phyloP scores from a whole-genome alignment of 2,329 filamentous ascomycete species.

The Aureobasidium leucospermi region DNA sequence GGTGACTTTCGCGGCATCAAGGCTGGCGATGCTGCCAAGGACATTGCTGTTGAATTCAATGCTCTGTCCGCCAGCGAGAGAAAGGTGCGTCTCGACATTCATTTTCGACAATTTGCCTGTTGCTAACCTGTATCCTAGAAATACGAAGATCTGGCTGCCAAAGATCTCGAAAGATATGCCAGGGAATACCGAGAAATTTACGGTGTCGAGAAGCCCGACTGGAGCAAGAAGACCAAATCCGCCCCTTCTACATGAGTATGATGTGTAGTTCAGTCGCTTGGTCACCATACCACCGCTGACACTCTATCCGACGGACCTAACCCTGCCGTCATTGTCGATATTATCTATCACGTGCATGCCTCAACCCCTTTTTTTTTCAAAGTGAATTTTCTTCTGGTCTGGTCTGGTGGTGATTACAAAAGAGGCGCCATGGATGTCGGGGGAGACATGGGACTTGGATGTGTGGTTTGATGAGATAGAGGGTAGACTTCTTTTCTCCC shows the following conservation, averaged over 20 bases:
- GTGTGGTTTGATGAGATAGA: background rate
- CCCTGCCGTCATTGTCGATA: background rate
- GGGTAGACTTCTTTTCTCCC: too few species aligned
- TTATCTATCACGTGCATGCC: background rate
- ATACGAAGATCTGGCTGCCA: background rate
- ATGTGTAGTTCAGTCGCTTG: background rate
- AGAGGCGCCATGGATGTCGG: background rate
- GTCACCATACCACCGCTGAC: background rate
- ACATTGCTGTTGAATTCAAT: conserved; percentile 43
- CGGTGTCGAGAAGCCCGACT: background rate
- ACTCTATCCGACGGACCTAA: background rate
- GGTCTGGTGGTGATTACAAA: background rate
- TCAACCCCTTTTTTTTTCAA: background rate
- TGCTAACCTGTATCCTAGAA: background rate
- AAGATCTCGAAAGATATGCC: background rate
- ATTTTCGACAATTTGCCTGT: too few species aligned
- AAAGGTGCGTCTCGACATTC: conserved; percentile 31
- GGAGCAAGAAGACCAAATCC: background rate
- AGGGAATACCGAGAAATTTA: background rate
- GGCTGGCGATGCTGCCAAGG: conserved; percentile 31
- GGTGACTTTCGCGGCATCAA: conserved; percentile 46
- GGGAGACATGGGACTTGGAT: background rate
- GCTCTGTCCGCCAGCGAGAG: conserved; percentile 39
- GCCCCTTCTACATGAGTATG: background rate
- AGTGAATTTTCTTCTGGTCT: background rate